phyloP scores from a whole-genome alignment of 495 filamentous ascomycete species.

The Lasiosphaeria hispida region DNA sequence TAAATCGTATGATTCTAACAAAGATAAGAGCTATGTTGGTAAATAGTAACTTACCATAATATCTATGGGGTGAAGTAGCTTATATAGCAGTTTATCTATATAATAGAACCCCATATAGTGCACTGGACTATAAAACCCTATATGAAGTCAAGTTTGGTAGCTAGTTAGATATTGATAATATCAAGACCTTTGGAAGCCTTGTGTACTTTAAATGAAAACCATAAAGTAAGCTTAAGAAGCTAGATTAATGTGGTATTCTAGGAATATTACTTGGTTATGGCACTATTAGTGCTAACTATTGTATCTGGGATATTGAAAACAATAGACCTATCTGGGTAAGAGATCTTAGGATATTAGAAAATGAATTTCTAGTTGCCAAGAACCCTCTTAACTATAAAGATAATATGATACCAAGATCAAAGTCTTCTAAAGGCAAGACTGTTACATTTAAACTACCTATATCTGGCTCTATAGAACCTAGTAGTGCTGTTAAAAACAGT shows the following conservation, averaged over 20 bases:
- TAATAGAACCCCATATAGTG: not conserved
- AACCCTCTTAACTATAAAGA: conserved; percentile 1
- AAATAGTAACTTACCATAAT: too few species aligned
- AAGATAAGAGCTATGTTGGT: too few species aligned
- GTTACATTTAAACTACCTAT: too few species aligned
- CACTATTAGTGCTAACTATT: not conserved
- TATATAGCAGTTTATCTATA: too few species aligned
- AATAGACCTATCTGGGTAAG: conserved; percentile 2
- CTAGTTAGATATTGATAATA: conserved; percentile 1
- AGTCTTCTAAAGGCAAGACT: not conserved
- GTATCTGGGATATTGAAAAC: conserved; percentile 5
- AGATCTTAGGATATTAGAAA: conserved; percentile 6
- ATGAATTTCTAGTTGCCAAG: not conserved
- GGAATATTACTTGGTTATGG: not conserved
- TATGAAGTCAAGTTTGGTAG: conserved; percentile 1
- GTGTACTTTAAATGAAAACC: conserved; percentile 3
- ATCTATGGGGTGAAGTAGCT: too few species aligned
- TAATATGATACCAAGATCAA: not conserved
- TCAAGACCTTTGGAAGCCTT: not conserved
- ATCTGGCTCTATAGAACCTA: too few species aligned
- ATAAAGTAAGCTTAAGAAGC: not conserved
- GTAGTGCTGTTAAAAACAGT: too few species aligned
- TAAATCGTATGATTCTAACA: too few species aligned
- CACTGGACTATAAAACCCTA: conserved; percentile 1
- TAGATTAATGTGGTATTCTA: not conserved